phyloP scores from a whole-genome alignment of 1,139 yeast species.

The Debaryomyces nepalensis region DNA sequence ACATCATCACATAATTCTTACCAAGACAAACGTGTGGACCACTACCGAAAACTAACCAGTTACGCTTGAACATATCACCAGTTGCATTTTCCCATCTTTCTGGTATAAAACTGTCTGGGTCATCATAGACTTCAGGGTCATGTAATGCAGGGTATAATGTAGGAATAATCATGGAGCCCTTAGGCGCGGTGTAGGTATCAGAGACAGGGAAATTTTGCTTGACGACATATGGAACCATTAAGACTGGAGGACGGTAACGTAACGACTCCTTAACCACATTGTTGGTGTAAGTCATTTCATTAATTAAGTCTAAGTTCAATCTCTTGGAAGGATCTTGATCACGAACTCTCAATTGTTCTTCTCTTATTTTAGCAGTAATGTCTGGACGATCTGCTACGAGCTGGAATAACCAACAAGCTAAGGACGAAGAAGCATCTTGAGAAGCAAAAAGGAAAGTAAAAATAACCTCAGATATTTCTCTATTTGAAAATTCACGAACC shows the following conservation, averaged over 20 bases:
- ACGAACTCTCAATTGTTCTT: constrained; percentile 87
- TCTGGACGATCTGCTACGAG: constrained; percentile 95
- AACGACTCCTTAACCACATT: constrained; percentile 91
- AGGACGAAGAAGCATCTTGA: constrained; percentile 97
- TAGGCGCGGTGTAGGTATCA: constrained; percentile 86
- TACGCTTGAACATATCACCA: constrained; percentile 67
- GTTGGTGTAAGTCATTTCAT: constrained; percentile 82
- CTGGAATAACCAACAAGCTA: constrained; percentile 98
- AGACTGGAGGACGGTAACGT: constrained; percentile 95
- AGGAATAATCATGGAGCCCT: constrained; percentile 96
- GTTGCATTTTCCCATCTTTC: constrained; percentile 80
- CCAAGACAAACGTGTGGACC: constrained; percentile 98
- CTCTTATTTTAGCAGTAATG: constrained; percentile 78
- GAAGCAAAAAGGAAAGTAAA: constrained; percentile 97
- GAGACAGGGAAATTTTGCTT: constrained; percentile 85
- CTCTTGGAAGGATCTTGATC: constrained; percentile 68
- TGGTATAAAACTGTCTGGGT: constrained; percentile 92
- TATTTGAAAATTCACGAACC: constrained; percentile 84
- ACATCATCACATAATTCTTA: constrained; percentile 88
- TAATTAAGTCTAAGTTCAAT: constrained; percentile 73
- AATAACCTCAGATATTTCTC: constrained; percentile 92
- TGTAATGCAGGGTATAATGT: constrained; percentile 94
- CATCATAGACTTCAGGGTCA: constrained; percentile 93
- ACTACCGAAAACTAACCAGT: constrained; percentile 96
- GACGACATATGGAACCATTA: constrained; percentile 96